phyloP scores from a whole-genome alignment of 371 early-diverging fungal species.

The Rhizopus arrhizus region DNA sequence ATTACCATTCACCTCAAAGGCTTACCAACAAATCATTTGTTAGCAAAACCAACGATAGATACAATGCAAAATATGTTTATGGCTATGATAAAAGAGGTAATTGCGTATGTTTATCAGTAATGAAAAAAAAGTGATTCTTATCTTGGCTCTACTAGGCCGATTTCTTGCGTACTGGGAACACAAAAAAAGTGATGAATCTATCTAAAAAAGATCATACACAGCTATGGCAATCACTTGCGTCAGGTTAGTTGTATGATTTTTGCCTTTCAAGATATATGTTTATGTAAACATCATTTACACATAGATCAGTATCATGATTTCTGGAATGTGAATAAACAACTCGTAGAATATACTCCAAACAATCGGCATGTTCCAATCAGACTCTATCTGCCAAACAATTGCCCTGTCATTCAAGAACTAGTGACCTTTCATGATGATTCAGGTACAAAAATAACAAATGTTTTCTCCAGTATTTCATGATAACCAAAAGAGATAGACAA shows the following conservation, averaged over 20 bases:
- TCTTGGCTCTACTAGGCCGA: conserved; percentile 57
- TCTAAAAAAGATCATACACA: conserved; percentile 72
- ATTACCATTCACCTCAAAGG: conserved; percentile 62
- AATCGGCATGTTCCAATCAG: conserved; percentile 59
- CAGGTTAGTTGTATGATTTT: conserved; percentile 38
- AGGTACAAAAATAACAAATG: not conserved
- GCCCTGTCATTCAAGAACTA: conserved; percentile 67
- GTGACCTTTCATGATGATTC: conserved; percentile 46
- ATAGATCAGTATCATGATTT: conserved; percentile 62
- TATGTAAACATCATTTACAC: not conserved
- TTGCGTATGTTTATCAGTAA: too few relatives aligned
- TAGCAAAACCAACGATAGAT: conserved; percentile 55
- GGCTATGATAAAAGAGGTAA: conserved; percentile 80
- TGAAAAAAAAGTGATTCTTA: not conserved
- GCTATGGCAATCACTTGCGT: conserved; percentile 66
- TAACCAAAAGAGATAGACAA: not conserved
- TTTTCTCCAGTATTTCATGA: not conserved
- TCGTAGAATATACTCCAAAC: conserved; percentile 48
- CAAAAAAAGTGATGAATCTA: conserved; percentile 75
- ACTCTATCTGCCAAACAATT: conserved; percentile 61
- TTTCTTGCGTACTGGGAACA: conserved; percentile 69
- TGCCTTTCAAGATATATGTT: not conserved
- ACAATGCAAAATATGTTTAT: conserved; percentile 72
- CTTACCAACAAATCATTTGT: conserved; percentile 62
- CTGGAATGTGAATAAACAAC: conserved; percentile 65